phyloP scores from a whole-genome alignment of 805 yeast genomes.

The Schwanniomyces occidentalis region DNA sequence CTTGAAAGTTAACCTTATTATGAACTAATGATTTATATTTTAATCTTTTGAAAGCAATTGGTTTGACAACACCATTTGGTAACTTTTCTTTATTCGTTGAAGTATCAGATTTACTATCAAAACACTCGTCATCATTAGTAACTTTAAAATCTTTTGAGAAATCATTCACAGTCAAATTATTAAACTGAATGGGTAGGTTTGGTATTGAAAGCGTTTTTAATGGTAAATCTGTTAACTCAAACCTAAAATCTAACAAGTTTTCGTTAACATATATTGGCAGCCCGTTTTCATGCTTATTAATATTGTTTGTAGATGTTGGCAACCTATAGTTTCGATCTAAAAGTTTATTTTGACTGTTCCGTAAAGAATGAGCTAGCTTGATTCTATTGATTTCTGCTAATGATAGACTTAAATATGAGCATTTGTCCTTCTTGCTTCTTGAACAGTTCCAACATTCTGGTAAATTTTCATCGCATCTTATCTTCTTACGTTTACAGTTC shows the following conservation, averaged over 20 bases:
- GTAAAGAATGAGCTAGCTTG: slow-evolving; percentile 25
- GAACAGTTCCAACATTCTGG: slow-evolving; percentile 29
- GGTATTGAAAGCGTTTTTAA: slow-evolving; percentile 18
- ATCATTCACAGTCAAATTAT: slow-evolving; percentile 16
- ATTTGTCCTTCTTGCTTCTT: slow-evolving; percentile 23
- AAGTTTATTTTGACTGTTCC: slow-evolving; percentile 27
- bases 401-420: slow-evolving; percentile 24
- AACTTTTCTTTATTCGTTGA: slow-evolving; percentile 1
- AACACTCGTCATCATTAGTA: slow-evolving; percentile 7
- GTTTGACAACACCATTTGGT: slow-evolving; percentile 7
- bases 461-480: slow-evolving; percentile 30
- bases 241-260: slow-evolving; percentile 20
- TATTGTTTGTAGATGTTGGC: slow-evolving; percentile 20
- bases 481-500: slow-evolving; percentile 31
- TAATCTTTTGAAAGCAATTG: slow-evolving; percentile 8
- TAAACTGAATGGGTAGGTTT: slow-evolving; percentile 24
- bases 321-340: slow-evolving; percentile 24
- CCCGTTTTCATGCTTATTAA: background rate
- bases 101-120: background rate
- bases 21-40: background rate
- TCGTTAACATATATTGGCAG: background rate
- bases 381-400: slow-evolving; percentile 21
- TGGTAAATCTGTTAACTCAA: slow-evolving; percentile 23
- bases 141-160: slow-evolving; percentile 20
- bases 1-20: background rate